A percentile compares a stretch with the other conserved stretches of the same genome.
These are phyloP conservation scores for Jaapia argillacea DNA, from an alignment of 768 basidiomycete species.

Conservation along the genomic window DNA sequence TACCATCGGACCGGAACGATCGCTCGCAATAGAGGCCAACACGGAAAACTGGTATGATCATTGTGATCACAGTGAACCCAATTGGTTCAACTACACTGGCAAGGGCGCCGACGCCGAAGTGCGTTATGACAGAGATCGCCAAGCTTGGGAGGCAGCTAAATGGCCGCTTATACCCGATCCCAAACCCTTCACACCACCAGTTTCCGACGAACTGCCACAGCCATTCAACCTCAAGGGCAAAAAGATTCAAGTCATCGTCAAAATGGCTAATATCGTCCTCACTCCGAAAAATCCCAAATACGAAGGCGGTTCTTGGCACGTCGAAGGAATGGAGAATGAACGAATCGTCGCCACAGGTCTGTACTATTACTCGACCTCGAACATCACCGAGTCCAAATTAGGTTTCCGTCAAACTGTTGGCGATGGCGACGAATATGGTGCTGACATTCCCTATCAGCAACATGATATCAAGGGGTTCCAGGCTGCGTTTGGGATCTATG, in stretches of 20 bases:
- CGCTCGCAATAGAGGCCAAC: conserved; percentile 3
- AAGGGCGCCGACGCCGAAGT: neutral
- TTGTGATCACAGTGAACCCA: neutral
- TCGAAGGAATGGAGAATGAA: conserved; percentile 1
- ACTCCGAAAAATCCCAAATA: neutral
- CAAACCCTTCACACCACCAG: conserved; percentile 5
- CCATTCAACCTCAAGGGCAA: neutral
- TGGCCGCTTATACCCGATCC: conserved; percentile 9
- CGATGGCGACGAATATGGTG: too few species aligned
- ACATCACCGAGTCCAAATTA: neutral
- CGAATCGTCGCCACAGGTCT: neutral
- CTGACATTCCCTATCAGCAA: neutral
- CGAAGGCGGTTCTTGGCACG: neutral
- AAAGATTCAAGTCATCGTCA: conserved; percentile 1
- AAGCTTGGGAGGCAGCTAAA: conserved; percentile 1
- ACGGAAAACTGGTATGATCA: conserved; percentile 5
- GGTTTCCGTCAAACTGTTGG: neutral
- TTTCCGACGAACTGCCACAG: neutral
- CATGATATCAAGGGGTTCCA: neutral
- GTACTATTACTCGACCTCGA: neutral
- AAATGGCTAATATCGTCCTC: neutral
- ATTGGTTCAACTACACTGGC: too few species aligned
- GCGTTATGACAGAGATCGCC: neutral
- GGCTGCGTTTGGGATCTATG: neutral
- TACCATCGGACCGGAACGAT: neutral